Conservation (phyloP, 345 rosid genomes). For the Arabidopsis arenosa region DNA sequence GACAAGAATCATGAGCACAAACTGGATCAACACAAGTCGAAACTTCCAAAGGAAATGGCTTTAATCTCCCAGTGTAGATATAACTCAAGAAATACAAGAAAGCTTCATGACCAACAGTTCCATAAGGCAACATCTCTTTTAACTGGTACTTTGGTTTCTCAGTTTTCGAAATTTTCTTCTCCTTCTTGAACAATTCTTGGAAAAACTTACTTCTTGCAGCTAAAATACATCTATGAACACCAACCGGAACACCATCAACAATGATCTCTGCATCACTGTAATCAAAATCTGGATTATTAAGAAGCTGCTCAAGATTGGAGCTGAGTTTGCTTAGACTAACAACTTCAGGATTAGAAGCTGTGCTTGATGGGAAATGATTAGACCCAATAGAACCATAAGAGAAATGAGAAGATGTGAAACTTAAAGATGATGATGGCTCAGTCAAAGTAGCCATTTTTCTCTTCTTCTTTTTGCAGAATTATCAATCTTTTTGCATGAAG, state of each 20-base stretch:
- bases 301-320: constrained; percentile 77
- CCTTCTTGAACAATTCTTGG: constrained; percentile 64
- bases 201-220: constrained; percentile 88
- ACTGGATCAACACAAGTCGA: constrained; percentile 76
- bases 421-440: constrained; percentile 88
- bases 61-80: constrained; percentile 86
- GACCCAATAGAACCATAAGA: constrained; percentile 54
- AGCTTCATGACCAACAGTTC: constrained; percentile 79
- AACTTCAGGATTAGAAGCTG: constrained; percentile 63
- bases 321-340: constrained; percentile 81
- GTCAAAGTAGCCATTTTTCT: constrained; percentile 47
- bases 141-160: constrained; percentile 65
- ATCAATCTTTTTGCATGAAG: constrained; percentile 22
- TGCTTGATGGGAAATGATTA: constrained; percentile 32
- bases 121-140: constrained; percentile 67
- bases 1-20: constrained; percentile 86
- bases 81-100: constrained; percentile 77
- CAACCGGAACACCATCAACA: constrained; percentile 66
- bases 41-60: constrained; percentile 76
- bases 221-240: constrained; percentile 87
- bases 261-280: constrained; percentile 85
- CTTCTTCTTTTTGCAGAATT: background rate
- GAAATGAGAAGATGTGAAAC: constrained; percentile 81
- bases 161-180: constrained; percentile 40
- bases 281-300: constrained; percentile 55